Base-by-base conservation (phyloP, 2,329 filamentous ascomycete species). In the Ceratocystis eucalypticola region DNA sequence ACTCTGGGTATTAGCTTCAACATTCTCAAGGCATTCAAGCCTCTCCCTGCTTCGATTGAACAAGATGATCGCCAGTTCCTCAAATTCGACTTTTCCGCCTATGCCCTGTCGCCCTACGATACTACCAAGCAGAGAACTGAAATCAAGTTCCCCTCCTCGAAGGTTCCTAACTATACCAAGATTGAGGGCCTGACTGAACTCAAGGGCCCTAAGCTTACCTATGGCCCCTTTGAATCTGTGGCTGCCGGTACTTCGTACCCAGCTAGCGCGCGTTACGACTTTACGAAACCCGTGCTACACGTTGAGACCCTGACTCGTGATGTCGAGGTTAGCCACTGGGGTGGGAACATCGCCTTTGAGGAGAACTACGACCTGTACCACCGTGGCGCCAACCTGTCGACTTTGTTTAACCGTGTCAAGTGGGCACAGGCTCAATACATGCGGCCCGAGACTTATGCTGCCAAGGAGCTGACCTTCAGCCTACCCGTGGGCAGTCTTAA, bases 91-190 rank as follows among this genome's bases (percentile, higher is more conserved):
- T 95, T 96, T 79, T 93, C 89, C 69, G 88, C 89, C 70, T 96
- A 96, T 77, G 83, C 82, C 61, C 87, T 87, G 17, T 95, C 90
- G 8, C 87, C 88, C 69, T 99, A 99, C 79, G 78, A 82, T 20
- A 96, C 91, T 15, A 76, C 84, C 72, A 96, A 96, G 79, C 94
- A 99, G 76, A 96, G 96, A 84, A 97, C 94, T 48, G 96, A 97
- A 77, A 77, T 99, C 77, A 96, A 96, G 80, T 86, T 96, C 71
- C 83, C 89, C 61, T 88, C 84, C 65, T 78, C 82, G 69, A 87
- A 89, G 71, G 82, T 96, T 33, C 88, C 91, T 67, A 91, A 96
- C 73, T 96, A 90, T 76, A 96, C 91, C 65, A 86, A 84, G 69
- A 82, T 95, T 20, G 83, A 82, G 55, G 85, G 83, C 69, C 83